Conservation (phyloP, 495 filamentous ascomycete species). For the Podospora australis region DNA sequence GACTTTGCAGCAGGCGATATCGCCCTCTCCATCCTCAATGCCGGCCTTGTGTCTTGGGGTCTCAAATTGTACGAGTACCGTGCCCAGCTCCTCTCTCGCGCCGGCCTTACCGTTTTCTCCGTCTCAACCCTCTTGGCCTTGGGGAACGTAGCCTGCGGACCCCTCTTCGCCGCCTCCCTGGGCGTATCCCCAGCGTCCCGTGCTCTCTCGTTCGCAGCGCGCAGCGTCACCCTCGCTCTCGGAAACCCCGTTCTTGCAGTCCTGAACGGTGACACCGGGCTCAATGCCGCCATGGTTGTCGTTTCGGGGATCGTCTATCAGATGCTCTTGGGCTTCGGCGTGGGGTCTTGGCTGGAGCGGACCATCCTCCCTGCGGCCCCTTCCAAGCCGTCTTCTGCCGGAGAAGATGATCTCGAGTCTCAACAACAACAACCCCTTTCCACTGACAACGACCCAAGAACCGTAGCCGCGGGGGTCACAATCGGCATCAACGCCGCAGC, state of each 20-base stretch:
- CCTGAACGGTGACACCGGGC: slow-evolving; percentile 32
- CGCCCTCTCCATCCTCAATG: slow-evolving; percentile 35
- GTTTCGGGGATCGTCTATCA: slow-evolving; percentile 41
- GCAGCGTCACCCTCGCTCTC: slow-evolving; percentile 39
- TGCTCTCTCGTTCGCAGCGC: slow-evolving; percentile 37
- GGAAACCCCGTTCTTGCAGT: slow-evolving; percentile 32
- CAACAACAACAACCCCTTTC: not conserved
- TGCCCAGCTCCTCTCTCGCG: slow-evolving; percentile 30
- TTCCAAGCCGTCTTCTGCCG: no score
- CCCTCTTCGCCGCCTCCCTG: slow-evolving; percentile 27
- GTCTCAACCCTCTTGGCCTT: slow-evolving; percentile 28
- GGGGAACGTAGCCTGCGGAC: slow-evolving; percentile 31
- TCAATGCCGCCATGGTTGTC: slow-evolving; percentile 42
- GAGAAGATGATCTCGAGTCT: not conserved
- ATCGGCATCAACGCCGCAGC: slow-evolving; percentile 46
- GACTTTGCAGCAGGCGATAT: slow-evolving; percentile 39
- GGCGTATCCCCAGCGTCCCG: slow-evolving; percentile 24
- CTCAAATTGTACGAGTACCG: slow-evolving; percentile 46
- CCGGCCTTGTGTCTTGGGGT: slow-evolving; percentile 40
- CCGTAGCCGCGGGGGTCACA: slow-evolving; percentile 38
- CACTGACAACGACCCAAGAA: slow-evolving; percentile 17
- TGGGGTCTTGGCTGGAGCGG: slow-evolving; percentile 31
- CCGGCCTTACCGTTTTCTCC: slow-evolving; percentile 30
- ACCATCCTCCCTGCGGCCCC: slow-evolving; percentile 4
- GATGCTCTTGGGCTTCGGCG: slow-evolving; percentile 30